phyloP scores from a whole-genome alignment of 495 filamentous ascomycete species.

The Aspergillus coremiiformis region DNA sequence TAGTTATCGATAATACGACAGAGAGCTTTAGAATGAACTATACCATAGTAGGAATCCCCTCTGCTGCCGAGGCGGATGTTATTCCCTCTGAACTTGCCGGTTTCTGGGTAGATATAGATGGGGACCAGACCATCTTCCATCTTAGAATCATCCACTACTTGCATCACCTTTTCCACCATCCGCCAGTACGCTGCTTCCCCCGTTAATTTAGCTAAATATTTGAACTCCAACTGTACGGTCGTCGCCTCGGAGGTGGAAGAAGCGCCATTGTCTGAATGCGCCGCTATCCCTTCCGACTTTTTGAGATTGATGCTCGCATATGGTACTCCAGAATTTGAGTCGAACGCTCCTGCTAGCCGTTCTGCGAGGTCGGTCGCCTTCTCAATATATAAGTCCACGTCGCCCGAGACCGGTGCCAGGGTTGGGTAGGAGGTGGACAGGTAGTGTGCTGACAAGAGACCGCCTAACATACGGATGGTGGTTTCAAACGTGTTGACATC shows the following conservation, averaged over 20 bases:
- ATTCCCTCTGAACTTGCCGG: constrained; percentile 66
- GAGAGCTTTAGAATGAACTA: constrained; percentile 1
- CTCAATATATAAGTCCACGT: constrained; percentile 89
- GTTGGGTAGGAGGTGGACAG: constrained; percentile 66
- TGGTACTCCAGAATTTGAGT: constrained; percentile 77
- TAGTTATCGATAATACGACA: constrained; percentile 1
- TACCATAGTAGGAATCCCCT: constrained; percentile 91
- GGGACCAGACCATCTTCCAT: constrained; percentile 78
- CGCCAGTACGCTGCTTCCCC: constrained; percentile 90
- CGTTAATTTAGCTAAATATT: constrained; percentile 91
- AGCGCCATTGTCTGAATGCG: constrained; percentile 80
- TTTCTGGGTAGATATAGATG: constrained; percentile 78
- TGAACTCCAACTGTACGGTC: constrained; percentile 90
- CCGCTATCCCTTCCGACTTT: constrained; percentile 61
- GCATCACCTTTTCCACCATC: constrained; percentile 81
- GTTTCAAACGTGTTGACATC: constrained; percentile 98
- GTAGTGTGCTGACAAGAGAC: constrained; percentile 90
- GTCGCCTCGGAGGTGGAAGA: constrained; percentile 92
- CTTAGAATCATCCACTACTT: constrained; percentile 75
- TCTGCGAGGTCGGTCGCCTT: constrained; percentile 92
- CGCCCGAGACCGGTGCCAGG: constrained; percentile 57
- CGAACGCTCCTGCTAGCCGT: constrained; percentile 77
- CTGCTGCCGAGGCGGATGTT: constrained; percentile 90
- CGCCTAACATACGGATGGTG: constrained; percentile 95
- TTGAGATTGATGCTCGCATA: constrained; percentile 86